Percentiles rank a stretch among this genome's conserved stretches.
Conservation (phyloP, 2,329 filamentous ascomycete species). For the Zelopaecilomyces penicillatus region DNA sequence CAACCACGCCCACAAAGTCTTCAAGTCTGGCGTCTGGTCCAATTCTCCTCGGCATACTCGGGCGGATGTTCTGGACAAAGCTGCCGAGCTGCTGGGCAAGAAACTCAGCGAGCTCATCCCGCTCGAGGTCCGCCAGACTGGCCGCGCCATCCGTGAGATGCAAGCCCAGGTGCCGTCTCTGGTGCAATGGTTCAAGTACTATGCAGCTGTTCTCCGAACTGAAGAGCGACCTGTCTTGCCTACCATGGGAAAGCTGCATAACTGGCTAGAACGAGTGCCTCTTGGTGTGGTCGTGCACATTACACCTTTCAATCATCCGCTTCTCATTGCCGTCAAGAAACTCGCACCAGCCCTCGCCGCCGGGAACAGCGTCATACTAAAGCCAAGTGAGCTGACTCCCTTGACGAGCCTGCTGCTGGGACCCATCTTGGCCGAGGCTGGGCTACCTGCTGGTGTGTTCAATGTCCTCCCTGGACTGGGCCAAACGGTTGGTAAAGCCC, state of each 20-base stretch:
- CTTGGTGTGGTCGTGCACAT: constrained; percentile 51
- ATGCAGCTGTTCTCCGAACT: constrained; percentile 56
- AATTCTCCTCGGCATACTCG: constrained; percentile 46
- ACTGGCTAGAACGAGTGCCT: constrained; percentile 45
- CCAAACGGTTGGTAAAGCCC: constrained; percentile 40
- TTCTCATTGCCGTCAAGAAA: constrained; percentile 52
- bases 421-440: constrained; percentile 54
- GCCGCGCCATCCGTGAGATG: constrained; percentile 62
- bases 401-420: constrained; percentile 53
- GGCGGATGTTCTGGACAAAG: constrained; percentile 53
- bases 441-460: constrained; percentile 62
- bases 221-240: constrained; percentile 60
- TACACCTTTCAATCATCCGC: constrained; percentile 51
- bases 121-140: constrained; percentile 60
- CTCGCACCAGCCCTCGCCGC: constrained; percentile 51
- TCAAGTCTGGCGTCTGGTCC: constrained; percentile 61
- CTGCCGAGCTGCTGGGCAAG: constrained; percentile 44
- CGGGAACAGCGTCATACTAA: constrained; percentile 52
- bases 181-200: constrained; percentile 64
- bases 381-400: constrained; percentile 55
- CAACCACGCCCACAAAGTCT: constrained; percentile 50
- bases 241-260: constrained; percentile 51
- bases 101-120: constrained; percentile 48
- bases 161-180: constrained; percentile 58
- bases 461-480: constrained; percentile 53